A percentile compares a stretch with the other conserved stretches of the same genome.
Conservation (phyloP, 2,329 filamentous ascomycete genomes). For the Phoma herbarum region DNA sequence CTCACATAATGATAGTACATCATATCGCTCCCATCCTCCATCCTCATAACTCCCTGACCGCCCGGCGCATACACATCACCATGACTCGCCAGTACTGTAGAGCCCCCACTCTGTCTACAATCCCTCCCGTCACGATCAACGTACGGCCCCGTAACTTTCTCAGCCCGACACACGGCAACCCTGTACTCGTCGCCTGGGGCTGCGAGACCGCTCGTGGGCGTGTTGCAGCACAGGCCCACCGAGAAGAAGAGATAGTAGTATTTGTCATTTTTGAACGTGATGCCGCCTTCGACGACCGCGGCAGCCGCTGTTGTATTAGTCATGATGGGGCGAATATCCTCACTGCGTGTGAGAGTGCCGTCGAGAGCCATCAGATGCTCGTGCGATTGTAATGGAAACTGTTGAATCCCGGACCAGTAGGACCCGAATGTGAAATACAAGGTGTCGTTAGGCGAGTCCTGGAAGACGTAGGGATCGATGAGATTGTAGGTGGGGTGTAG, state of each 20-base stretch:
- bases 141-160: constrained; percentile 60
- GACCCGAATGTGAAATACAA: constrained; percentile 69
- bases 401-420: constrained; percentile 72
- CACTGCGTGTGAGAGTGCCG: neutral
- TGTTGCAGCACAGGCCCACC: constrained; percentile 67
- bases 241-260: constrained; percentile 72
- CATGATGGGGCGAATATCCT: constrained; percentile 28
- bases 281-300: constrained; percentile 59
- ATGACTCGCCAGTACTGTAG: constrained; percentile 66
- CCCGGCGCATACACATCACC: constrained; percentile 51
- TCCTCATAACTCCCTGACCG: constrained; percentile 41
- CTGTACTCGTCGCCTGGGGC: constrained; percentile 67
- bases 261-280: constrained; percentile 58
- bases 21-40: constrained; percentile 23
- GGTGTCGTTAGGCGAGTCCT: constrained; percentile 31
- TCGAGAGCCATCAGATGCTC: constrained; percentile 21
- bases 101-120: constrained; percentile 65
- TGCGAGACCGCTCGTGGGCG: constrained; percentile 55
- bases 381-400: constrained; percentile 57
- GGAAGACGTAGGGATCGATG: constrained; percentile 61
- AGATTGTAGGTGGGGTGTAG: constrained; percentile 52
- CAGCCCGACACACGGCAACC: constrained; percentile 68
- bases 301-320: constrained; percentile 30
- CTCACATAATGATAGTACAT: constrained; percentile 49
- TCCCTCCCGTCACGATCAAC: constrained; percentile 38